phyloP scores from a whole-genome alignment of 352 stramenopile species.

The Phytopythium sindhum region DNA sequence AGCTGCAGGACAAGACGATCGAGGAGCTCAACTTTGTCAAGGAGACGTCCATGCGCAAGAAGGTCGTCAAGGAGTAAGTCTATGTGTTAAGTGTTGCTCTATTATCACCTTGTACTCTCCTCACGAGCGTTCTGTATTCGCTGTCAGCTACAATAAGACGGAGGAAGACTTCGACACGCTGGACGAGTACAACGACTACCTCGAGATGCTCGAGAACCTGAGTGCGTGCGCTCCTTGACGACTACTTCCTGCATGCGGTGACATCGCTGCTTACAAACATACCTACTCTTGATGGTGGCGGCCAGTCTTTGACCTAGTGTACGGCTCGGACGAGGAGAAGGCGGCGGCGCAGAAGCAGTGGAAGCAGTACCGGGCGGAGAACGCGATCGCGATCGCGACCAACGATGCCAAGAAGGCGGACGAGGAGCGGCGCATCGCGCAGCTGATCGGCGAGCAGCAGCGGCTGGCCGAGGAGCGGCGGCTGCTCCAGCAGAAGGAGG shows the following conservation, averaged over 20 bases:
- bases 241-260: not conserved
- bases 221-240: conserved; percentile 42
- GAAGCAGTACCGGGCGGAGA: conserved; percentile 84
- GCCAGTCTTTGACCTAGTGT: conserved; percentile 83
- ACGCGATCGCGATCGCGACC: conserved; percentile 77
- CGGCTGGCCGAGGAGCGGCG: conserved; percentile 72
- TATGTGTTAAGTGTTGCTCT: not conserved
- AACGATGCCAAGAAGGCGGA: conserved; percentile 86
- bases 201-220: conserved; percentile 82
- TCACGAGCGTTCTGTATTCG: not conserved
- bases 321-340: conserved; percentile 72
- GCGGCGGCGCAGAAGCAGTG: conserved; percentile 72
- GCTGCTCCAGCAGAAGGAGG: conserved; percentile 72
- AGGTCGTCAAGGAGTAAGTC: conserved; percentile 81
- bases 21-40: conserved; percentile 87
- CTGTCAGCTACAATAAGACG: conserved; percentile 80
- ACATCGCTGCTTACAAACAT: not conserved
- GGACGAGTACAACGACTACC: conserved; percentile 87
- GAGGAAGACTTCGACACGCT: conserved; percentile 86
- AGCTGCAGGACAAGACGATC: conserved; percentile 87
- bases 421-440: conserved; percentile 81
- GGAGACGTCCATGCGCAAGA: conserved; percentile 84
- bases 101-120: not conserved
- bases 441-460: conserved; percentile 83
- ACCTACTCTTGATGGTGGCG: conserved; percentile 8